Percentiles rank a stretch among this genome's conserved stretches.
Evolutionary conservation across 805 yeast species (phyloP).

Genomic region (Lachancea meyersii): DNA sequence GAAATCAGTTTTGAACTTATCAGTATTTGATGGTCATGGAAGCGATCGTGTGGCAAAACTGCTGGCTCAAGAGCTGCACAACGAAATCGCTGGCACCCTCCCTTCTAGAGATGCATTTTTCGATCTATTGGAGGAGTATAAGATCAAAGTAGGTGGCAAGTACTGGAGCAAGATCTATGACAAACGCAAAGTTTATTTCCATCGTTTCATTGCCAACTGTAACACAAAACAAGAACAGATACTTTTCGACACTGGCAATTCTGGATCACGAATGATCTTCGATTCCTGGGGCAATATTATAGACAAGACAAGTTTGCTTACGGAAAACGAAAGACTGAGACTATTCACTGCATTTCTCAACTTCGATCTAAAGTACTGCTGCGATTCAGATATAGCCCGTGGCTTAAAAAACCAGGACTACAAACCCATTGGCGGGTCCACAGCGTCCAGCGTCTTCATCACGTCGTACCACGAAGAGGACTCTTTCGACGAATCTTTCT

Average conservation of each 20-base stretch:
- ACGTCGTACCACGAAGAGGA: conserved; percentile 24
- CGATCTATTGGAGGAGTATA: conserved; percentile 49
- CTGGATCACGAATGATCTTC: conserved; percentile 32
- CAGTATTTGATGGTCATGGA: conserved; percentile 93
- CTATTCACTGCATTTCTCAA: conserved; percentile 26
- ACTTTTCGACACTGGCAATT: conserved; percentile 16
- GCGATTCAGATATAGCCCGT: conserved; percentile 16
- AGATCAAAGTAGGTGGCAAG: conserved; percentile 57
- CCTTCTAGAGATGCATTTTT: conserved; percentile 33
- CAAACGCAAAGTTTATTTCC: conserved; percentile 35
- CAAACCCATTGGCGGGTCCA: conserved; percentile 52
- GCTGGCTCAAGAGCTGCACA: conserved; percentile 48
- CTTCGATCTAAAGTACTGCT: conserved; percentile 29
- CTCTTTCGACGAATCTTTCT: conserved; percentile 27
- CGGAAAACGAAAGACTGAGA: conserved; percentile 29
- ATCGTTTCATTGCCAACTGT: conserved; percentile 31
- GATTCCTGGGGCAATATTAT: conserved; percentile 34
- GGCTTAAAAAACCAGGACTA: conserved; percentile 22
- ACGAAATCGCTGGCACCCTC: conserved; percentile 42
- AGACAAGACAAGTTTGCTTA: conserved; percentile 31
- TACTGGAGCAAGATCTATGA: conserved; percentile 80
- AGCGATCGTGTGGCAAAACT: conserved; percentile 68
- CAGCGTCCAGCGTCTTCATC: conserved; percentile 60
- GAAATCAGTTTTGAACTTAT: conserved; percentile 53
- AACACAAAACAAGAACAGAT: conserved; percentile 33